phyloP scores from a whole-genome alignment of 176 grass and related monocot genomes.

The Dendrocalamus sinicus region DNA sequence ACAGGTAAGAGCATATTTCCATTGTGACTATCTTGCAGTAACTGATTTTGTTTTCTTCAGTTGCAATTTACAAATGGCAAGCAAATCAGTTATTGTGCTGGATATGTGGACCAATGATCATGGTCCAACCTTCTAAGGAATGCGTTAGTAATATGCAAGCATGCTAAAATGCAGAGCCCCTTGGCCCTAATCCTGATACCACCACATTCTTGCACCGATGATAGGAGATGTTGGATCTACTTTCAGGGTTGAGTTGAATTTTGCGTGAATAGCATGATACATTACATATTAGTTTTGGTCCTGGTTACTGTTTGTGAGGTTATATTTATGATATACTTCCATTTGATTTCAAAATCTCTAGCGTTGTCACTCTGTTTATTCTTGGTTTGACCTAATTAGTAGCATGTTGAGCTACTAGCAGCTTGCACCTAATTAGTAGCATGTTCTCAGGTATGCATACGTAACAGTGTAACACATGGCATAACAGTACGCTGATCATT shows the following conservation, averaged over 20 bases:
- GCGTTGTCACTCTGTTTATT: background rate
- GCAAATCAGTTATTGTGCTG: background rate
- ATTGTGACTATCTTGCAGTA: background rate
- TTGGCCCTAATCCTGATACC: background rate
- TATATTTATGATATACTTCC: background rate
- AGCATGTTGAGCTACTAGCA: slow-evolving; percentile 19
- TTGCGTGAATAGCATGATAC: background rate
- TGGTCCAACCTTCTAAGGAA: background rate
- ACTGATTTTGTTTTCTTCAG: slow-evolving; percentile 1
- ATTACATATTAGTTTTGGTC: background rate
- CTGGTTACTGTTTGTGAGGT: background rate
- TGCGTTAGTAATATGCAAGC: background rate
- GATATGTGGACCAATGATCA: background rate
- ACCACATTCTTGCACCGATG: background rate
- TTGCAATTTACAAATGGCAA: slow-evolving; percentile 27
- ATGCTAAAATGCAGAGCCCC: background rate
- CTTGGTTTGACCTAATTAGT: background rate
- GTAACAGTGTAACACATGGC: background rate
- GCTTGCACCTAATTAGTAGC: background rate
- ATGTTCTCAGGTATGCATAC: background rate
- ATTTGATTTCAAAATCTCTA: background rate
- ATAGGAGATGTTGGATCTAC: background rate
- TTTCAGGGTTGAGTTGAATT: background rate
- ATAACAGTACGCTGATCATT: background rate
- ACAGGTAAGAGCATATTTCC: slow-evolving; percentile 51